Evolutionary conservation across 331 rosid species (phyloP), one percentile per base, ranked within the genome.

Genomic region (Ulmus americana): DNA sequence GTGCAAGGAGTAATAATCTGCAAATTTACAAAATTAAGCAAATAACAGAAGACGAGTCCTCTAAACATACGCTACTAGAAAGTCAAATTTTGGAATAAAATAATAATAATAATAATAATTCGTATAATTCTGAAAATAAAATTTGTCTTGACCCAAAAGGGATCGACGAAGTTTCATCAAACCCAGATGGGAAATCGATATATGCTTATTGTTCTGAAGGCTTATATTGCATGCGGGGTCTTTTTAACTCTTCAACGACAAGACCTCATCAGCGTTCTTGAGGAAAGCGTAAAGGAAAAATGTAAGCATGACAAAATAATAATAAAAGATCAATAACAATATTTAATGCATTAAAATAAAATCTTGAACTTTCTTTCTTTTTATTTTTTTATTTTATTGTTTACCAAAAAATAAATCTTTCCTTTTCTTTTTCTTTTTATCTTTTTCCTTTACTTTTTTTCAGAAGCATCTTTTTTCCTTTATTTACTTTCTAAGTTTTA

Each of bases 41-140:
- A 63, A 55, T 45, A 46, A 64, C 20, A 57, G 8, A 10, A 62
- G 51, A n/a, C 61, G 64, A 41, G 64, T 66, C 57, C 47, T 49
- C 63, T 55, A 76, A 74, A 59, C 45, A 78, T 68, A 55, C 75
- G 90, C 76, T 69, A 84, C 61, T 74, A 39, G 42, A 79, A 86
- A 88, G 97, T 88, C 95, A 86, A 84, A 79, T 28, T 16, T 71
- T 6, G 61, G 79, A 58, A 22, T 22, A 1, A 28, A n/a, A n/a
- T n/a, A n/a, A n/a, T n/a, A n/a, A n/a, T n/a, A n/a, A n/a, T n/a
- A n/a, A n/a, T n/a, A n/a, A 22, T 22, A 1, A 28, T 28, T 28
- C 35, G 13, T 55, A 20, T 44, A 8, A 35, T 39, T 62, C 15
- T 44, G 6, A 61, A 57, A 52, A 11, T 14, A 58, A 55, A 63